Base-by-base conservation (phyloP, 2,329 filamentous ascomycete species). In the Alternaria sp. region DNA sequence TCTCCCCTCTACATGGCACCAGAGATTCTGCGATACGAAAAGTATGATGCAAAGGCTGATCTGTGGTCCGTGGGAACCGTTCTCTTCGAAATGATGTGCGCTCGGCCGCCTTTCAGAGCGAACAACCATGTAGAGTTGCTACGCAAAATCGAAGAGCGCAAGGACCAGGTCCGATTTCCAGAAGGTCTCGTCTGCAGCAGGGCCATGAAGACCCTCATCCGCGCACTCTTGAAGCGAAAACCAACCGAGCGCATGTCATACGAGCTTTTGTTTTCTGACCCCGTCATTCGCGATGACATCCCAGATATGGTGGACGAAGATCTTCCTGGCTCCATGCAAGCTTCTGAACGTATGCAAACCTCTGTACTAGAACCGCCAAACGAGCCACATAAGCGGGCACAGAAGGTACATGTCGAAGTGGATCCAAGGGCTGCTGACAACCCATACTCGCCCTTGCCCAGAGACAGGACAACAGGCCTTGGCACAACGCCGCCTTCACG, bases 1-100 rank as follows among this genome's bases (percentile, higher is more conserved):
- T 98, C 95, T 11, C 95, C 95, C 9, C 82, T 99, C 26, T 99
- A 99, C 80, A 99, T 99, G 95, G 95, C 95, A 0, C 95, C 95
- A 4, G 95, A 99, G 80, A 99, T 99, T 64, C 83, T 99, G 62
- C 89, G 93, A 59, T 99, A 98, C 72, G 93, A 99, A 77, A 94
- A 94, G 72, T 99, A 99, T 77, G 94, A 97, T 80, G 92, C 94
- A 63, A 96, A 96, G 78, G 94, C 93, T 45, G 95, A 99, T 80
- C 81, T 99, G 33, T 99, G 95, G 95, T 99, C 95, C 23, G 92
- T 97, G 33, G 95, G 95, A 50, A 97, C 95, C 17, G 95, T 99
- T 8, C 81, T 96, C 24, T 97, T 92, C 75, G 95, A 99, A 80
- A 97, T 99, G 93, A 88, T 95, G 61, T 91, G 89, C 6, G 94